These are phyloP conservation scores for Clarireedia homoeocarpa DNA, from an alignment of 2,329 filamentous ascomycete species.

Conservation along the genomic window DNA sequence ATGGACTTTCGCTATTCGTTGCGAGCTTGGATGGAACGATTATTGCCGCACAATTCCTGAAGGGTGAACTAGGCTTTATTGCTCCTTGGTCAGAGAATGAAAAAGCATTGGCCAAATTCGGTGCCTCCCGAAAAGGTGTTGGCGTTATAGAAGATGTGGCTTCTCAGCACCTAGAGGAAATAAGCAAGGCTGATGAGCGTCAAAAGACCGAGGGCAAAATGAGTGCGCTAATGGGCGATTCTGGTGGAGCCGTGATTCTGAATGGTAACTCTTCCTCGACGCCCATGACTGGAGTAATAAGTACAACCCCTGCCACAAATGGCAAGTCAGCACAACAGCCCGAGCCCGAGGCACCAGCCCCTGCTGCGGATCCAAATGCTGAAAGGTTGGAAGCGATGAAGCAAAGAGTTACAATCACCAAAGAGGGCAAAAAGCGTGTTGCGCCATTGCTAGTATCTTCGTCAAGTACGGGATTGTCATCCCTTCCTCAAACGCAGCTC, in stretches of 20 bases:
- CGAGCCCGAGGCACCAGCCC: slow-evolving; percentile 33
- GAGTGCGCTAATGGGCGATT: slow-evolving; percentile 96
- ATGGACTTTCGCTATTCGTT: slow-evolving; percentile 78
- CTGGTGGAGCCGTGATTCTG: slow-evolving; percentile 33
- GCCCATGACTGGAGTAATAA: slow-evolving; percentile 17
- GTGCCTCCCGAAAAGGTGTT: slow-evolving; percentile 76
- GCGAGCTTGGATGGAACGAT: slow-evolving; percentile 88
- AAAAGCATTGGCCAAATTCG: slow-evolving; percentile 86
- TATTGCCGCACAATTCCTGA: slow-evolving; percentile 71
- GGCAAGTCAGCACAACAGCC: slow-evolving; percentile 18
- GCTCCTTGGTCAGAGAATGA: slow-evolving; percentile 83
- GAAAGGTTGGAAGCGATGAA: slow-evolving; percentile 66
- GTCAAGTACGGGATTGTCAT: slow-evolving; percentile 78
- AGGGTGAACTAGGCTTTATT: slow-evolving; percentile 83
- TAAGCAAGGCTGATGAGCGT: slow-evolving; percentile 84
- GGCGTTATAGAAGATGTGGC: slow-evolving; percentile 92
- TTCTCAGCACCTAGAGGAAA: slow-evolving; percentile 77
- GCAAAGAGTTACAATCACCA: slow-evolving; percentile 86
- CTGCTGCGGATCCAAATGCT: slow-evolving; percentile 42
- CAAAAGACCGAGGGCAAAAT: slow-evolving; percentile 89
- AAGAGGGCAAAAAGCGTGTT: slow-evolving; percentile 94
- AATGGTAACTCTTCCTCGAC: slow-evolving; percentile 24
- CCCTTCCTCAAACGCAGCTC: slow-evolving; percentile 79
- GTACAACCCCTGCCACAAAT: slow-evolving; percentile 17
- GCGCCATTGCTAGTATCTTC: slow-evolving; percentile 87